Base-by-base conservation (phyloP, 768 basidiomycete species). In the Boletales sp. region DNA sequence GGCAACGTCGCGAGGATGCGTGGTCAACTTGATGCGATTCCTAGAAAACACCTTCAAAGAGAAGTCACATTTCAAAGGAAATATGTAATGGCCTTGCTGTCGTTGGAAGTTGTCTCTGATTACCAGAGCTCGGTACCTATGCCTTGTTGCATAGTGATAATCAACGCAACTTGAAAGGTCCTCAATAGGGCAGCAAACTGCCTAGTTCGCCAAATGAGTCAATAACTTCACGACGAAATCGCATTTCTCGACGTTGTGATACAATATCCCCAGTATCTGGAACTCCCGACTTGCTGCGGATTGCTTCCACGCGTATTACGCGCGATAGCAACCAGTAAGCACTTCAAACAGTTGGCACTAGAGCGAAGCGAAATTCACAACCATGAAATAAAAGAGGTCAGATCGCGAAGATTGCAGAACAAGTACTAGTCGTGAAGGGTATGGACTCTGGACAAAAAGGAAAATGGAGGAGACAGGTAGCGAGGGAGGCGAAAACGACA, bases 381-480 rank as follows among this genome's bases (percentile, higher is more conserved):
- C 35, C 56, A 51, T 53, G 53, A 55, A 55, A 52, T 50, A 57
- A 59, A 56, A 54, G 56, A 50, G 41, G 56, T 69, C 66, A 70
- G 66, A 66, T 70, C 68, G 59, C 68, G 66, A 62, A 66, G 64
- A 68, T 70, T 68, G 64, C 62, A 58, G 61, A 70, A 67, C 56
- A 48, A 48, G 45, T 41, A 64, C 68, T 53, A 57, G 68, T 60
- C 66, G 66, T 68, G 64, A 70, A 70, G 66, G 66, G 66, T 68
- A 68, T 68, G 66, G 37, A 68, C 59, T 58, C 61, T 66, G 57
- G 54, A 57, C 43, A 48, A 50, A 53, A 53, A 53, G 55, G 44
- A 52, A 40, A 48, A 42, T 55, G 40, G 55, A 41, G 35, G 48
- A 39, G 54, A 53, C 54, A 54, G 51, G 53, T 34, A 41, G 53